Evolutionary conservation across 164 flowering plant species (phyloP).

Genomic region (Akebia trifoliata): DNA sequence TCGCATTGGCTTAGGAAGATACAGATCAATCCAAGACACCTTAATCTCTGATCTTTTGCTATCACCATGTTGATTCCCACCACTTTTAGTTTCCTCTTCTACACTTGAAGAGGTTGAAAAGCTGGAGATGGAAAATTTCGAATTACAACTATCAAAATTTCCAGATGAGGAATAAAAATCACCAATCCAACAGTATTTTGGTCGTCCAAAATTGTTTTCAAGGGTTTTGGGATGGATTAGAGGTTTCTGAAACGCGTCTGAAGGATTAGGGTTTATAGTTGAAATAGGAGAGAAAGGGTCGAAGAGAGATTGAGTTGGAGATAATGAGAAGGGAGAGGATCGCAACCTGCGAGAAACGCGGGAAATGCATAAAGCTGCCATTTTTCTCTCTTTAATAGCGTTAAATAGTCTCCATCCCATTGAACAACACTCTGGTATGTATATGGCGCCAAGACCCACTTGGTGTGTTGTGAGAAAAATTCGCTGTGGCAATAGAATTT

Average conservation of each 20-base stretch:
- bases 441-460: too few relatives aligned
- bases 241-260: background rate
- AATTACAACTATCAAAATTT: background rate
- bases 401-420: too few relatives aligned
- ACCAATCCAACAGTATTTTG: background rate
- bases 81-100: constrained; percentile 5
- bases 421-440: too few relatives aligned
- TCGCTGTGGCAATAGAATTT: too few relatives aligned
- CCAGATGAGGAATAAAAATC: background rate
- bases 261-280: background rate
- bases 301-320: constrained; percentile 13
- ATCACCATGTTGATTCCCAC: constrained; percentile 9
- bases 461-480: too few relatives aligned
- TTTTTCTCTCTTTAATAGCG: constrained; percentile 8
- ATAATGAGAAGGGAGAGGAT: constrained; percentile 11
- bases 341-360: constrained; percentile 31
- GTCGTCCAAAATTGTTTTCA: background rate
- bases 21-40: constrained; percentile 68
- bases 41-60: constrained; percentile 12
- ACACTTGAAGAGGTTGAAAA: constrained; percentile 18
- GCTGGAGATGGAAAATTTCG: constrained; percentile 1
- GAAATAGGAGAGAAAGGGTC: constrained; percentile 8
- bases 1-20: constrained; percentile 45
- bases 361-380: constrained; percentile 31
- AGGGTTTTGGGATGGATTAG: constrained; percentile 8